Evolutionary conservation across 2,329 filamentous ascomycete species (phyloP).

Genomic region (Penicillium griseofulvum): DNA sequence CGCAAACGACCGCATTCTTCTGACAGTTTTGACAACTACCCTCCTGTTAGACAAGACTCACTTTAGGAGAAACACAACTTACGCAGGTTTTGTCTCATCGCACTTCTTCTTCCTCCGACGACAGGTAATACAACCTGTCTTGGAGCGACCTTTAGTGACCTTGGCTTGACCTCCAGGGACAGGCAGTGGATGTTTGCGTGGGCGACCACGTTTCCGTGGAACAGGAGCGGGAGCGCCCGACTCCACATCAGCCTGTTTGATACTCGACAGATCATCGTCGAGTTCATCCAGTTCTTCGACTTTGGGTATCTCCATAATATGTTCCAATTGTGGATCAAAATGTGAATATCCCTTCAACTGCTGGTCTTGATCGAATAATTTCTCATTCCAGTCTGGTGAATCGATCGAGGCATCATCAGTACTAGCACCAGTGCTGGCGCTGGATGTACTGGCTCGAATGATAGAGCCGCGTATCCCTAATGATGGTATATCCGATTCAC

Average conservation of each 20-base stretch:
- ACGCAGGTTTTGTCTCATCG: conserved; percentile 46
- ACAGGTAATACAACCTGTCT: conserved; percentile 59
- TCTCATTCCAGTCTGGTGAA: conserved; percentile 30
- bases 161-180: conserved; percentile 62
- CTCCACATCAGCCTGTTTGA: conserved; percentile 32
- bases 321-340: conserved; percentile 29
- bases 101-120: conserved; percentile 62
- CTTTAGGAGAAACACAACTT: conserved; percentile 16
- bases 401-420: conserved; percentile 36
- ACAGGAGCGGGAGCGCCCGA: conserved; percentile 34
- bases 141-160: conserved; percentile 68
- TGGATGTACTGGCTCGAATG: conserved; percentile 27
- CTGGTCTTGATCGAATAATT: conserved; percentile 21
- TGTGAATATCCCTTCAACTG: conserved; percentile 25
- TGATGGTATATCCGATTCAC: conserved; percentile 21
- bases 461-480: conserved; percentile 30
- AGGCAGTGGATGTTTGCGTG: conserved; percentile 73
- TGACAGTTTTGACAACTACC: conserved; percentile 68
- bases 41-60: conserved; percentile 7
- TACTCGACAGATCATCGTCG: conserved; percentile 38
- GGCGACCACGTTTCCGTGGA: conserved; percentile 69
- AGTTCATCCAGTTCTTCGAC: conserved; percentile 57
- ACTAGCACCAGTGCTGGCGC: conserved; percentile 30
- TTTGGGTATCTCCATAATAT: conserved; percentile 47
- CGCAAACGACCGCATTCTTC: conserved; percentile 89